Evolutionary conservation across 768 basidiomycete genomes (phyloP).

Genomic region (Tylopilus sp.): DNA sequence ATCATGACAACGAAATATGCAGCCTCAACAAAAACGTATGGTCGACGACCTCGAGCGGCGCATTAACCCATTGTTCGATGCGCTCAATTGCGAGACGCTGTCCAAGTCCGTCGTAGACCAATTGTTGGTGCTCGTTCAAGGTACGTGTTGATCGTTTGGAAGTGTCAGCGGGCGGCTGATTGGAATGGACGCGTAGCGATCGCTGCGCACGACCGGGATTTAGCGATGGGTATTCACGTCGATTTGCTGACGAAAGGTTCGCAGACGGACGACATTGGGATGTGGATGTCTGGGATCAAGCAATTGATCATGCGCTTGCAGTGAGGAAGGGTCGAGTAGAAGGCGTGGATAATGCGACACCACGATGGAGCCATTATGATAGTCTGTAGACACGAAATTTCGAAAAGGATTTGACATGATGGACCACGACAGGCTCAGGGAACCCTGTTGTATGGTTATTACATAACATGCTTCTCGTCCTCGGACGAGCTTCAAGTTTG

Average conservation of each 20-base stretch:
- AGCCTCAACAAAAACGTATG: constrained; percentile 82
- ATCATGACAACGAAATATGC: constrained; percentile 3
- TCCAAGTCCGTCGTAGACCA: constrained; percentile 69
- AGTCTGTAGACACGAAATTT: background rate
- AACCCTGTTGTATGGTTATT: no score
- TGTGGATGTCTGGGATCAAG: constrained; percentile 90
- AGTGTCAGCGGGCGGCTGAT: background rate
- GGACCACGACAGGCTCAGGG: no score
- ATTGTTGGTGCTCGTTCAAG: constrained; percentile 66
- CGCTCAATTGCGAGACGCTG: constrained; percentile 85
- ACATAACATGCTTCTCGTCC: no score
- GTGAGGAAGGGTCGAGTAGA: constrained; percentile 28
- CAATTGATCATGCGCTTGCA: constrained; percentile 70
- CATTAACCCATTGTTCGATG: constrained; percentile 83
- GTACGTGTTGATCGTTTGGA: constrained; percentile 40
- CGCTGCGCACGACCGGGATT: constrained; percentile 69
- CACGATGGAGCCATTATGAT: background rate
- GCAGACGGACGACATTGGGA: constrained; percentile 75
- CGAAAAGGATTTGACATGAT: background rate
- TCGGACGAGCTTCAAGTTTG: no score
- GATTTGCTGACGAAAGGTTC: constrained; percentile 79
- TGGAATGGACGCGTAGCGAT: constrained; percentile 55
- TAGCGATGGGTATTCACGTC: constrained; percentile 80
- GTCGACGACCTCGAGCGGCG: constrained; percentile 86
- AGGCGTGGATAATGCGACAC: background rate